A percentile compares a stretch with the other conserved stretches of the same genome.
Conservation (phyloP, 352 stramenopile species). For the Globisporangium uncinulatum region DNA sequence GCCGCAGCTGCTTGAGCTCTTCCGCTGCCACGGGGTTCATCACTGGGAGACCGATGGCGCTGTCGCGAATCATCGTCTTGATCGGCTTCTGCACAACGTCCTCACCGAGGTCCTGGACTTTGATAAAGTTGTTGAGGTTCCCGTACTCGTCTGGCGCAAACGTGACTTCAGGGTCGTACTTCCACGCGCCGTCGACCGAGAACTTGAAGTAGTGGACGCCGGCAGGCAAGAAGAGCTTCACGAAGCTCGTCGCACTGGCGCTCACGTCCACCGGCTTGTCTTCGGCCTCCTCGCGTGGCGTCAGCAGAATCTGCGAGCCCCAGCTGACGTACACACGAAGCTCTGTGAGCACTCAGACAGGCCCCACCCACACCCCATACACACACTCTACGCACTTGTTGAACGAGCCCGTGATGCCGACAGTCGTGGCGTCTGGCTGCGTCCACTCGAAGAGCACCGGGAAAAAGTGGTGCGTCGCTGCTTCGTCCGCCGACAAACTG, state of each 20-base stretch:
- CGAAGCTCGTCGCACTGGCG: slow-evolving; percentile 15
- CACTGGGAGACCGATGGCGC: slow-evolving; percentile 35
- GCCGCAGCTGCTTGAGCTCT: slow-evolving; percentile 56
- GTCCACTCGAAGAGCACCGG: slow-evolving; percentile 59
- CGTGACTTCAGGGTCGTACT: slow-evolving; percentile 78
- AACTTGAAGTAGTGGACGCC: slow-evolving; percentile 79
- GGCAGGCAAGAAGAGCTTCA: slow-evolving; percentile 55
- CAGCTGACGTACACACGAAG: slow-evolving; percentile 27
- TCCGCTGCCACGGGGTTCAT: slow-evolving; percentile 71
- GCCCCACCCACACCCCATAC: background rate
- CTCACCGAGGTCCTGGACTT: slow-evolving; percentile 38
- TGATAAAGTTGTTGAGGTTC: slow-evolving; percentile 88
- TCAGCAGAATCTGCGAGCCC: slow-evolving; percentile 69
- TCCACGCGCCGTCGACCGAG: slow-evolving; percentile 72
- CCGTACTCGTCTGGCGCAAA: slow-evolving; percentile 81
- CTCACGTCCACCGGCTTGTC: too few species aligned
- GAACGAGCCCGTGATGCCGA: slow-evolving; percentile 74
- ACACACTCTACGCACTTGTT: slow-evolving; percentile 51
- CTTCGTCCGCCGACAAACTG: slow-evolving; percentile 24
- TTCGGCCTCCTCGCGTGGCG: background rate
- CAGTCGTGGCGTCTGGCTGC: slow-evolving; percentile 32
- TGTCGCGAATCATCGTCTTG: slow-evolving; percentile 66
- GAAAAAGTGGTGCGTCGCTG: slow-evolving; percentile 30
- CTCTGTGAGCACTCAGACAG: too few species aligned
- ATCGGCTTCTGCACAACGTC: slow-evolving; percentile 47